Evolutionary conservation across 163 green algal species (phyloP), one percentile per base, ranked within the genome.

Genomic region (Scenedesmus sp.): DNA sequence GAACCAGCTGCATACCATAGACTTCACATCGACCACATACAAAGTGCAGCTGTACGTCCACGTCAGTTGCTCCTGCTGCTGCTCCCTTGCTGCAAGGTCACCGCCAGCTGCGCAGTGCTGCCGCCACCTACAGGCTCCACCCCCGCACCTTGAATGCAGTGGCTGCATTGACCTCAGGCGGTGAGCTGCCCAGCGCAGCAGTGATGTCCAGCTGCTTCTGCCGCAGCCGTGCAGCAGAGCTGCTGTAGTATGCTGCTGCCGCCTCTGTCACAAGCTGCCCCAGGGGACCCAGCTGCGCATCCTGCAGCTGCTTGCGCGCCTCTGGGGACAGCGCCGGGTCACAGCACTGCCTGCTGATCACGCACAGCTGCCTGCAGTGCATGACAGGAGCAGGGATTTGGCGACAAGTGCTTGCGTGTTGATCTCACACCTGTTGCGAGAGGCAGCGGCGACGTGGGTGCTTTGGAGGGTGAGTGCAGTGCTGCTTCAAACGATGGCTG

Each of bases 81-180:
- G 76, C 76, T 54, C n/a, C 10, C 26, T 23, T 2, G 54, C 4
- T 4, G 2, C 23, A 46, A 10, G 8, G 18, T 26, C 26, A 52
- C 84, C 12, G 23, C 26, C 60, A 77, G 9, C n/a, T 76, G 8
- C 59, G 34, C 52, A 59, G 10, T 59, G 26, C 34, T 15, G 83
- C 10, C 54, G 7, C 56, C 13, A 46, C 16, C 12, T 87, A 18
- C 59, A 57, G 76, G 46, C 16, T 23, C 57, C 16, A 77, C 15
- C 12, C 67, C 67, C 67, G 18, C 82, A 93, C 90, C 96, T 98
- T 98, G 93, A 98, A 98, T 0, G 95, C 96, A 3, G 93, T 91
- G 3, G 94, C 92, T 8, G 94, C 93, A 64, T 92, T 95, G 82
- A 96, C 84, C 85, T 97, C 95, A 0, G 92, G 89, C 6, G 93